Evolutionary conservation across 2,329 filamentous ascomycete genomes (phyloP), one percentile per base, ranked within the genome.

Genomic region (Fusarium sp.): DNA sequence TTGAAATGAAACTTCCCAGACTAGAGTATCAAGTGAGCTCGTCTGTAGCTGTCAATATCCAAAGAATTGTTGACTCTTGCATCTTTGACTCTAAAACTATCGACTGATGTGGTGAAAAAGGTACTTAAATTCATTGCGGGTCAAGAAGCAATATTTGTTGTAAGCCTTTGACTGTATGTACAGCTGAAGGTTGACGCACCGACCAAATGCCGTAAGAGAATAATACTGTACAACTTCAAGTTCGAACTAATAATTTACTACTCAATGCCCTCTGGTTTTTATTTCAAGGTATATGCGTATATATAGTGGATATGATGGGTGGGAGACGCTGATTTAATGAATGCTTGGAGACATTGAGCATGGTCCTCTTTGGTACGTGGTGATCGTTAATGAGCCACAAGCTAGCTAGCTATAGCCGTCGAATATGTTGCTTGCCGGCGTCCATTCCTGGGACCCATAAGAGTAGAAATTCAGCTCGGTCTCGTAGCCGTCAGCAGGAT

Each of bases 401-500:
- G 30, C 33, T 53, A 20, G 30, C 33, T 53, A 74, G 44, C 22
- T 50, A 9, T 68, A 74, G 10, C 63, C 60, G 17, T 68, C 68
- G 37, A 74, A 74, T 6, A 73, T 53, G n/a, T 70, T 68, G 4
- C 37, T 65, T 14, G 58, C 43, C 7, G 65, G 56, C 32, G 72
- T 27, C 72, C 71, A 73, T 23, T 72, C 66, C 22, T 68, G 66
- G 2, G 77, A 72, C 3, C 82, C 82, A 39, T 82, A 76, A 23
- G 83, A 78, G 55, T 81, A 81, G 46, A 78, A 78, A 62, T 81
- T 80, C 51, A 85, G 69, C 70, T 84, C 83, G 10, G 73, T 76
- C 63, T 83, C 80, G 60, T 81, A 85, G 3, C 83, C 83, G 56
- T 85, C 83, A 43, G 79, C 79, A 9, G 75, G 71, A n/a, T 78